phyloP scores from a whole-genome alignment of 1,284 basidiomycete species.

The Tausonia pullulans region DNA sequence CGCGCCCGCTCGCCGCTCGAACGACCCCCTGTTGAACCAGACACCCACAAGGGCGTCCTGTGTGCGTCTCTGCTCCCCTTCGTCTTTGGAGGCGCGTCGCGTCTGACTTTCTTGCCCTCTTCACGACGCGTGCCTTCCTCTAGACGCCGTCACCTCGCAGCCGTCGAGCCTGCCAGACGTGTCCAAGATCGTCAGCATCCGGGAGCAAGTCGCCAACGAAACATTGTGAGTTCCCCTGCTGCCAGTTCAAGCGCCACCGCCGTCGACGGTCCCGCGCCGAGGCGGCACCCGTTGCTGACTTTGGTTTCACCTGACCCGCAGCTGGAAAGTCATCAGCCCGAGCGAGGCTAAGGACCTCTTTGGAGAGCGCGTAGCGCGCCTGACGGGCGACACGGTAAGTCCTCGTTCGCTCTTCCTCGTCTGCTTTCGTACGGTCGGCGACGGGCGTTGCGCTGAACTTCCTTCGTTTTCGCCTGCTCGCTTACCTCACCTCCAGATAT shows the following conservation, averaged over 20 bases:
- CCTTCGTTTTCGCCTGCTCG: not conserved
- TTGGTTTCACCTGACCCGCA: not conserved
- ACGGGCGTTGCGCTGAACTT: not conserved
- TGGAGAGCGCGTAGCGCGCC: not conserved
- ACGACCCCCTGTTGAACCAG: not conserved
- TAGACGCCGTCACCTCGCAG: constrained; percentile 3
- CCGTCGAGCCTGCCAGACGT: not conserved
- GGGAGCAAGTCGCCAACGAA: not conserved
- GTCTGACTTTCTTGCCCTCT: not conserved
- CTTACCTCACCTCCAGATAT: not conserved
- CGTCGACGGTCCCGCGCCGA: not conserved
- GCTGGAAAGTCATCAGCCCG: constrained; percentile 9
- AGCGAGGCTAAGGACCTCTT: constrained; percentile 1
- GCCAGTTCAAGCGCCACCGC: too few relatives aligned
- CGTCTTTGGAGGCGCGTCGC: not conserved
- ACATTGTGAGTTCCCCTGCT: not conserved
- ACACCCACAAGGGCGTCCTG: constrained; percentile 4
- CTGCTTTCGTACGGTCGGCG: not conserved
- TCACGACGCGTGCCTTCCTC: not conserved
- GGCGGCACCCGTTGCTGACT: too few relatives aligned
- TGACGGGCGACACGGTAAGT: constrained; percentile 8
- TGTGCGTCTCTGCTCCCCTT: not conserved
- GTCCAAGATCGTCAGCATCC: not conserved
- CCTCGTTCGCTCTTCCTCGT: not conserved
- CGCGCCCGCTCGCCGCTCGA: too few relatives aligned